Percentiles rank a stretch among this genome's conserved stretches.
Conservation (phyloP, 257 asterid species). For the Oldenlandia corymbosa region DNA sequence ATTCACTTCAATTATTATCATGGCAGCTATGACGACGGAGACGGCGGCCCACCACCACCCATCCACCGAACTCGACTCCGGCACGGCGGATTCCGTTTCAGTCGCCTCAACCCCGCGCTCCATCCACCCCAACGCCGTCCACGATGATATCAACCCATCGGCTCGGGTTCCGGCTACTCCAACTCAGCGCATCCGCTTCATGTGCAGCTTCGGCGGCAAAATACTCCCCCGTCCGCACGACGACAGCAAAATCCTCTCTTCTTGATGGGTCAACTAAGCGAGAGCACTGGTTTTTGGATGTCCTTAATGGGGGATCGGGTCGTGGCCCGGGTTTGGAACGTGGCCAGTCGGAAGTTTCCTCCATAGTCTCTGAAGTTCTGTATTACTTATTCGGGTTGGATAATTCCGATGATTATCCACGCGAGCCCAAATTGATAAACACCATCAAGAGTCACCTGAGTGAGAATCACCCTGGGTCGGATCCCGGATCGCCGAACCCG, state of each 20-base stretch:
- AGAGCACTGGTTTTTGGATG: conserved; percentile 82
- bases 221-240: conserved; percentile 59
- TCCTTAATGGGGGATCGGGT: conserved; percentile 64
- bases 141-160: conserved; percentile 34
- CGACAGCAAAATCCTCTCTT: conserved; percentile 55
- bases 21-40: no score
- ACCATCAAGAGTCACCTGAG: conserved; percentile 22
- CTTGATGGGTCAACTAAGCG: conserved; percentile 88
- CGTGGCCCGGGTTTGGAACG: conserved; percentile 53
- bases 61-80: conserved; percentile 46
- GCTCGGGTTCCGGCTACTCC: background rate
- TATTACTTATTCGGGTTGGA: conserved; percentile 87
- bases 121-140: conserved; percentile 39
- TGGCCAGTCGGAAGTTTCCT: conserved; percentile 82
- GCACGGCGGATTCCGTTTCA: conserved; percentile 47
- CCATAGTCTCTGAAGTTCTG: conserved; percentile 80
- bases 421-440: conserved; percentile 31
- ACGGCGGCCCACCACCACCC: conserved; percentile 43
- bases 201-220: conserved; percentile 69
- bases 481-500: conserved; percentile 86
- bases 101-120: conserved; percentile 81
- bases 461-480: conserved; percentile 50
- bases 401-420: conserved; percentile 52
- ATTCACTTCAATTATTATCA: no score
- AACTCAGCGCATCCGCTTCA: conserved; percentile 58